A percentile compares a stretch with the other conserved stretches of the same genome.
Evolutionary conservation across 2,329 filamentous ascomycete genomes (phyloP).

Genomic region (Aspergillus aculeatus): DNA sequence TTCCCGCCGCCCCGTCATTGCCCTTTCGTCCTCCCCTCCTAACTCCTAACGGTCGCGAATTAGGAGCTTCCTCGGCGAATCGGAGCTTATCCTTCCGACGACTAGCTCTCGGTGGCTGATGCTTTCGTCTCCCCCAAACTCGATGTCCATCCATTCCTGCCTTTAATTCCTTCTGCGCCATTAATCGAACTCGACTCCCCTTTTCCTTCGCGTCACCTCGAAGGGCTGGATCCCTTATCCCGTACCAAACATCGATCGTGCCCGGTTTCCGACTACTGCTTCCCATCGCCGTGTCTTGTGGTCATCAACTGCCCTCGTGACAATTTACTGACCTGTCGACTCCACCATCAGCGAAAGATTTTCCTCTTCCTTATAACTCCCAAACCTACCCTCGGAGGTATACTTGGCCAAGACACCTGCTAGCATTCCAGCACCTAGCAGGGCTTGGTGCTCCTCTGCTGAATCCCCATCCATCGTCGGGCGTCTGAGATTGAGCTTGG

Average conservation of each 20-base stretch:
- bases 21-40: neutral
- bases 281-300: conserved; percentile 1
- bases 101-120: conserved; percentile 22
- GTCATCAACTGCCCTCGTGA: neutral
- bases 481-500: conserved; percentile 29
- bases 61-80: conserved; percentile 23
- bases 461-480: conserved; percentile 24
- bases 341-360: conserved; percentile 4
- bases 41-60: conserved; percentile 18
- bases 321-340: neutral
- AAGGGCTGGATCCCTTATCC: neutral
- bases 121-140: conserved; percentile 11
- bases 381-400: conserved; percentile 8
- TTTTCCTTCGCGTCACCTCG: conserved; percentile 4
- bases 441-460: conserved; percentile 22
- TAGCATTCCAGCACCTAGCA: conserved; percentile 30
- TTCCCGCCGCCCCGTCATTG: neutral
- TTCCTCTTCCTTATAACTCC: conserved; percentile 21
- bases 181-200: conserved; percentile 1
- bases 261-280: neutral
- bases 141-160: conserved; percentile 15
- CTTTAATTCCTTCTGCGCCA: conserved; percentile 10
- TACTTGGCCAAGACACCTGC: conserved; percentile 26
- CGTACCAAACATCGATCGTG: conserved; percentile 1
- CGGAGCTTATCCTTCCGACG: conserved; percentile 24